Base-by-base conservation (phyloP, 768 basidiomycete genomes). In the Candolleomyces eurysporus region DNA sequence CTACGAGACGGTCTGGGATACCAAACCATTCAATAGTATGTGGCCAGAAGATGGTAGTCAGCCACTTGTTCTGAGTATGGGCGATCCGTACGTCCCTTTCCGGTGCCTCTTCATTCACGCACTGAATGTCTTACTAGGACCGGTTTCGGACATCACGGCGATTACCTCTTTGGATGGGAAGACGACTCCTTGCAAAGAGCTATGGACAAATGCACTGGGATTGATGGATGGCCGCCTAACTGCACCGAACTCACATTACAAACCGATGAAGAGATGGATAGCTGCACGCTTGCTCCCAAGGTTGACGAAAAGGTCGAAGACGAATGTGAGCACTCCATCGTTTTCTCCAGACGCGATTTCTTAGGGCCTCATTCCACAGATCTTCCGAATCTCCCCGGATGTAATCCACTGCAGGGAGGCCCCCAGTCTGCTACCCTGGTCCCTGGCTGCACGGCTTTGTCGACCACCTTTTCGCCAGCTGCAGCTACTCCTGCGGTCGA, bases 1-100 rank as follows among this genome's bases (percentile, higher is more conserved):
- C 40, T 56, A 19, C 54, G 54, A 56, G 40, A 43, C 40, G 10
- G 36, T 30, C 4, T 56, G 54, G 54, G 54, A 56, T n/a, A 56
- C 54, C 14, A 43, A 43, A 22, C 16, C 16, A 14, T 39, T 56
- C 40, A 56, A 56, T 14, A 10, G 42, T 19, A 16, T 56, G 39
- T 56, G 54, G 54, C 54, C 54, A n/a, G 40, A 56, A 16, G 40
- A n/a, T 42, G 54, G 39, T 7, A n/a, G n/a, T 36, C 54, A 40
- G 40, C 54, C 40, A 4, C 42, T 39, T 19, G 40, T 56, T 42
- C 36, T 42, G 17, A 56, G 54, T 13, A 56, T 56, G 54, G 52
- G 52, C 8, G 52, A 53, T 32, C 52, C 52, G 52, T 53, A 31
- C 52, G 52, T 53, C 7, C 46, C 16, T 8, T 13, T 48, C 8